A percentile compares a stretch with the other conserved stretches of the same genome.
Evolutionary conservation across 768 basidiomycete species (phyloP).

Genomic region (Tephrocybe sp.): DNA sequence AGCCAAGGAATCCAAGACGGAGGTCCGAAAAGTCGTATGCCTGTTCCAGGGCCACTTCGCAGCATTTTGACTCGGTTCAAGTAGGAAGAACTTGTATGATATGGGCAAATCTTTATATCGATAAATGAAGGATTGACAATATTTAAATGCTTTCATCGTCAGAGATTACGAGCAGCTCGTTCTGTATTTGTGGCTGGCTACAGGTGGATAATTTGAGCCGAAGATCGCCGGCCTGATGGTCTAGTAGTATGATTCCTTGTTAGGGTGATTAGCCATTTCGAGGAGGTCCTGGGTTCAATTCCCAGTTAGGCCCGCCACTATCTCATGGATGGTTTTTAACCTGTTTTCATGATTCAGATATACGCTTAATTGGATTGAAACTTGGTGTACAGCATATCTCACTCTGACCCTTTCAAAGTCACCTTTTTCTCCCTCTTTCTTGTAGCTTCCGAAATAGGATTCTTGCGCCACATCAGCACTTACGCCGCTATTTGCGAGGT

Average conservation of each 20-base stretch:
- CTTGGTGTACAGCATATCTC: too few relatives aligned
- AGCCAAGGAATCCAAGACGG: conserved; percentile 12
- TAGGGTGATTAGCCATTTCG: conserved; percentile 23
- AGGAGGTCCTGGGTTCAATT: conserved; percentile 22
- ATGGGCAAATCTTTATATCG: not conserved
- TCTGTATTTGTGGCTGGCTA: too few relatives aligned
- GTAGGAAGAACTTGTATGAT: conserved; percentile 11
- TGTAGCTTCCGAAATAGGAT: too few relatives aligned
- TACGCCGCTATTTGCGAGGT: too few relatives aligned
- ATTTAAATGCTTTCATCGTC: too few relatives aligned
- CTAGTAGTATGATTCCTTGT: conserved; percentile 45
- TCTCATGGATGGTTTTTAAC: too few relatives aligned
- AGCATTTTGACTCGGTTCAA: conserved; percentile 48
- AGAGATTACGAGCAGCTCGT: too few relatives aligned
- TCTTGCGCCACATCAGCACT: too few relatives aligned
- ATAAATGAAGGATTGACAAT: too few relatives aligned
- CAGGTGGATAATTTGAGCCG: too few relatives aligned
- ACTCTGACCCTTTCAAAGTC: too few relatives aligned
- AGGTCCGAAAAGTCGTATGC: conserved; percentile 41
- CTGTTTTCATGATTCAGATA: not conserved
- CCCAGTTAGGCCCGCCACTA: conserved; percentile 15
- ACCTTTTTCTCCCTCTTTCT: too few relatives aligned
- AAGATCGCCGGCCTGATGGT: conserved; percentile 39
- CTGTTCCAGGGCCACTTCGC: conserved; percentile 41
- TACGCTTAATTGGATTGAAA: not conserved